These are phyloP conservation scores for Fraxinus paxiana DNA, from an alignment of 305 asterid species.

Conservation along the genomic window DNA sequence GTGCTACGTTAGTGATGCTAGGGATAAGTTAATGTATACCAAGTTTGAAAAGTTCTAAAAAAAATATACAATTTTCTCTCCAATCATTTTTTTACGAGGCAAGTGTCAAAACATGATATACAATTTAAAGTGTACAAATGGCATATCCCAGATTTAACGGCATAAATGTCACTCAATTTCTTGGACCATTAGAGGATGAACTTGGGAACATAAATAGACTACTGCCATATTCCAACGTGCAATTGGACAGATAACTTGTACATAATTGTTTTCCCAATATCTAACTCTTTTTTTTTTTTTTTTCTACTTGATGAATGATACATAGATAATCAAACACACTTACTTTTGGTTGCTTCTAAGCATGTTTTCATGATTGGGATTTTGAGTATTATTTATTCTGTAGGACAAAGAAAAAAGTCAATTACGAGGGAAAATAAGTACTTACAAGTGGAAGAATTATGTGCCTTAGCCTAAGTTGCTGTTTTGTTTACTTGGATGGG, in stretches of 20 bases:
- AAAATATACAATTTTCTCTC: not conserved
- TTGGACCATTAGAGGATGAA: not conserved
- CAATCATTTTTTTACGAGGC: not conserved
- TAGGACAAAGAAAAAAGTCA: constrained; percentile 17
- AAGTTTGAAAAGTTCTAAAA: not conserved
- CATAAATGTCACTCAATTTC: not conserved
- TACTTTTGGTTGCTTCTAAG: constrained; percentile 76
- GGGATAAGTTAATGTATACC: not conserved
- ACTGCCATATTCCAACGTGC: constrained; percentile 17
- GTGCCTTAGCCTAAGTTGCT: not conserved
- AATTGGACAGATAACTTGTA: not conserved
- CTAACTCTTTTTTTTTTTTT: constrained; percentile 14
- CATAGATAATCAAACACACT: constrained; percentile 21
- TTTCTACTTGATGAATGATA: constrained; percentile 12
- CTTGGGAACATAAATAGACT: not conserved
- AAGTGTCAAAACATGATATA: no score
- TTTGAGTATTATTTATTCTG: not conserved
- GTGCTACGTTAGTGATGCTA: no score
- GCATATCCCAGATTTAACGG: not conserved
- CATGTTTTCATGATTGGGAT: constrained; percentile 65
- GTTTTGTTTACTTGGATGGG: not conserved
- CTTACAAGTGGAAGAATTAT: not conserved
- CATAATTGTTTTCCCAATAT: constrained; percentile 21
- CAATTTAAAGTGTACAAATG: not conserved
- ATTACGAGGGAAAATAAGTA: constrained; percentile 7